phyloP scores from a whole-genome alignment of 2,329 filamentous ascomycete genomes.

The Westerdykella sp. region DNA sequence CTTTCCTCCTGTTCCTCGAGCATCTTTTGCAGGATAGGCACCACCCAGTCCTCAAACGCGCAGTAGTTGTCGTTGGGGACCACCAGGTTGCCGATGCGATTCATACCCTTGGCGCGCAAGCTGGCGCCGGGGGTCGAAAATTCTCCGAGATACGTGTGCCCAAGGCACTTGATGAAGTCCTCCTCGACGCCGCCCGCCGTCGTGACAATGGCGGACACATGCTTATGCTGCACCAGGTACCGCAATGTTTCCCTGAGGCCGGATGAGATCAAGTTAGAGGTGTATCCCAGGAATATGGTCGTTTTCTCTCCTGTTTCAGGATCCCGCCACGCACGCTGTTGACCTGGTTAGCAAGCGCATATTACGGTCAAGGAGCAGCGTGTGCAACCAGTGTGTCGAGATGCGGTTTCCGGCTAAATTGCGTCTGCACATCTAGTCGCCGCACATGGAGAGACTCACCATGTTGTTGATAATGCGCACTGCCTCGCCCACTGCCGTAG shows the following conservation, averaged over 20 bases:
- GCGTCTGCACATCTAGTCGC: constrained; percentile 10
- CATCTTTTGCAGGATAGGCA: constrained; percentile 93
- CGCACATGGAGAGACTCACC: constrained; percentile 48
- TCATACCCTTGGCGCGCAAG: constrained; percentile 78
- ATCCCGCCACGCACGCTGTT: constrained; percentile 70
- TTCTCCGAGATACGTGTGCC: constrained; percentile 83
- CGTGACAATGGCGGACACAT: constrained; percentile 89
- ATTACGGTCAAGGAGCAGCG: constrained; percentile 10
- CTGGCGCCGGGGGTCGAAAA: constrained; percentile 72
- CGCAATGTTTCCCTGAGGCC: constrained; percentile 86
- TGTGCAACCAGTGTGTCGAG: constrained; percentile 5
- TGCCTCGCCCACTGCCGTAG: constrained; percentile 75
- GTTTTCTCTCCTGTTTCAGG: constrained; percentile 71
- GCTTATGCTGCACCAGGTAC: constrained; percentile 86
- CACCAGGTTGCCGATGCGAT: constrained; percentile 90
- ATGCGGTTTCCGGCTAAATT: constrained; percentile 29
- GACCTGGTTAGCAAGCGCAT: constrained; percentile 21
- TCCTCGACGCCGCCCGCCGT: constrained; percentile 95
- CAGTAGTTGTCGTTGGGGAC: constrained; percentile 98
- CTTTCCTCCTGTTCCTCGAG: constrained; percentile 84
- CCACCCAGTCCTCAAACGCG: constrained; percentile 93
- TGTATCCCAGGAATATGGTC: constrained; percentile 96
- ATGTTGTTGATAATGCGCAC: constrained; percentile 92
- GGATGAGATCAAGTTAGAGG: constrained; percentile 94
- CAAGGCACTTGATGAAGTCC: constrained; percentile 97